Base-by-base conservation (phyloP, 768 basidiomycete species). In the Melanogaster broomeanus region DNA sequence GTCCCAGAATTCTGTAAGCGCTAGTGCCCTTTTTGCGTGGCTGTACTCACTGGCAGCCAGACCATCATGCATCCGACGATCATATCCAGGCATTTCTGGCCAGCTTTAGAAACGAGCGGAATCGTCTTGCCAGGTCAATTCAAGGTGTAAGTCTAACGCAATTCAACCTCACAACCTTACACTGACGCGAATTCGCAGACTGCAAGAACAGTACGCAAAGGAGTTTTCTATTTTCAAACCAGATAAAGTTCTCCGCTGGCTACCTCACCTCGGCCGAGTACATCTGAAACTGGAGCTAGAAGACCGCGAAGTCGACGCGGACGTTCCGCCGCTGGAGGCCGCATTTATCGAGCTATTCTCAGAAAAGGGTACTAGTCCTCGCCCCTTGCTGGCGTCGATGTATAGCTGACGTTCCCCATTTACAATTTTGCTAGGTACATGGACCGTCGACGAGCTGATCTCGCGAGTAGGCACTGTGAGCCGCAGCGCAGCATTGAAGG, bases 71-170 rank as follows among this genome's bases (percentile, higher is more conserved):
- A 95, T 61, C 91, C 95, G 1, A 89, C 87, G 1, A 87, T 99
- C 60, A 88, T 98, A 34, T 98, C 97, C 11, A 81, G 85, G 12
- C 86, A 96, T 60, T 99, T 98, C 71, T 99, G 97, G 97, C 97
- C 97, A 0, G 72, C 85, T 1, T 75, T 97, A 22, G 88, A 90
- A 60, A 72, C 86, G 2, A 83, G 83, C 49, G 80, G 79, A 15
- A 77, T 97, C 51, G 66, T 76, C 38, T 87, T 98, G 80, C 92
- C 95, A 0, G 90, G 91, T 3, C 91, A 93, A 65, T 85, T 97
- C 63, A 80, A 83, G 59, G 69, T 70, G 95, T 96, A 62, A 41
- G 87, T 71, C 24, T 16, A 2, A 25, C 21, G 10, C 24, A 5
- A 21, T 25, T 6, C 18, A 4, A 39, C 12, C 27, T 7, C 37